Evolutionary conservation across 805 yeast genomes (phyloP).

Genomic region (Kockiozyma suomiensis): DNA sequence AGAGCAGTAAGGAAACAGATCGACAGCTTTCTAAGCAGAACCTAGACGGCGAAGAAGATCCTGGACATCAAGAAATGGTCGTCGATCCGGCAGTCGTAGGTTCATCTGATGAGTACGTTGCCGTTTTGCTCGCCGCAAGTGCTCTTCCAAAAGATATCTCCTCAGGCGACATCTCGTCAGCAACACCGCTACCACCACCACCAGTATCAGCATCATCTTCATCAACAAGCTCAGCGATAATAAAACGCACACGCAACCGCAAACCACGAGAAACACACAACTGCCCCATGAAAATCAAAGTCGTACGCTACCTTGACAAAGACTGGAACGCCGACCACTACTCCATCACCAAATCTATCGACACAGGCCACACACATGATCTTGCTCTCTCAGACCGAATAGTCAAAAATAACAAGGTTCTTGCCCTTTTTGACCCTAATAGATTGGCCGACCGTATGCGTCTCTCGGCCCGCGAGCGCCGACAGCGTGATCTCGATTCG

Average conservation of each 20-base stretch:
- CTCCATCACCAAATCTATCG: constrained; percentile 13
- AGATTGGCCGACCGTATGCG: constrained; percentile 13
- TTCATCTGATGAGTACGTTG: constrained; percentile 8
- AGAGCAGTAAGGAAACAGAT: not conserved
- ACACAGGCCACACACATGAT: constrained; percentile 21
- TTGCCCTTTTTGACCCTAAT: constrained; percentile 19
- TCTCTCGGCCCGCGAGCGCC: constrained; percentile 19
- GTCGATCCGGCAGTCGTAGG: constrained; percentile 12
- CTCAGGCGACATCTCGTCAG: not conserved
- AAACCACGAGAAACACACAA: constrained; percentile 21
- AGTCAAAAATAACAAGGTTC: constrained; percentile 21
- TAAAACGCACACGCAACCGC: constrained; percentile 20
- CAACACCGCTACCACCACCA: not conserved
- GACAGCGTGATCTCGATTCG: constrained; percentile 18
- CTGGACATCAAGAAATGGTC: not conserved
- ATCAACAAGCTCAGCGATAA: not conserved
- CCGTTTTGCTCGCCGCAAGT: constrained; percentile 8
- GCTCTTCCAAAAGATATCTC: not conserved
- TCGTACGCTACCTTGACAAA: constrained; percentile 16
- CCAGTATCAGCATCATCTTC: not conserved
- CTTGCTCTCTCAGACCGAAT: constrained; percentile 24
- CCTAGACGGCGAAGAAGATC: not conserved
- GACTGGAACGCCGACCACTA: constrained; percentile 22
- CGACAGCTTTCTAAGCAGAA: not conserved
- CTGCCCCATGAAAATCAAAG: constrained; percentile 23